Conservation (phyloP, 352 stramenopile species). For the Phytopythium aichiense region DNA sequence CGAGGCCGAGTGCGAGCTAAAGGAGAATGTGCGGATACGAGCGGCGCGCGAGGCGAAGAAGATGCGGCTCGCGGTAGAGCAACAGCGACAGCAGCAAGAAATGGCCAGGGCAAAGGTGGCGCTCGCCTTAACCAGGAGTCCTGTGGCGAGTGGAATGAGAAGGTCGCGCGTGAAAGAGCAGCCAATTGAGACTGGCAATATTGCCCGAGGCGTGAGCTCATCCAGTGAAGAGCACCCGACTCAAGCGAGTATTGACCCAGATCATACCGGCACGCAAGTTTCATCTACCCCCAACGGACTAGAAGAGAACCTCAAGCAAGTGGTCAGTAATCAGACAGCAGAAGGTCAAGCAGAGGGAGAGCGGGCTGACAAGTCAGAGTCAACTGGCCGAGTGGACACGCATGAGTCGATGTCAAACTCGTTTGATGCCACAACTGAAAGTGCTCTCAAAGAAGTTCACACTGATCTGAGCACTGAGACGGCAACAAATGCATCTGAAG, state of each 20-base stretch:
- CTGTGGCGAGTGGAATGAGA: neutral
- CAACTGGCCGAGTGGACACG: too few species aligned
- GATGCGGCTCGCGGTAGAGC: constrained; percentile 14
- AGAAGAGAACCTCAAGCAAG: neutral
- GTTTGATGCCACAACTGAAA: too few species aligned
- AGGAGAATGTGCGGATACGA: constrained; percentile 70
- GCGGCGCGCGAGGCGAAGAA: constrained; percentile 35
- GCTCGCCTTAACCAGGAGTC: neutral
- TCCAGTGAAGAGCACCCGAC: neutral
- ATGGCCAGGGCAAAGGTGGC: neutral
- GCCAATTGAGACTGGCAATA: too few species aligned
- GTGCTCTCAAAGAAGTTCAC: too few species aligned
- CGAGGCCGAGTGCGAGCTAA: constrained; percentile 65
- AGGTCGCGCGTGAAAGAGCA: neutral
- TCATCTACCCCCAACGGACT: too few species aligned
- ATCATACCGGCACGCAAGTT: neutral
- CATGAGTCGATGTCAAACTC: too few species aligned
- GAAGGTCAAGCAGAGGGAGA: neutral
- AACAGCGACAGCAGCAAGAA: constrained; percentile 13
- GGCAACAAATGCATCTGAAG: too few species aligned
- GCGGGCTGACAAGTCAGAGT: neutral
- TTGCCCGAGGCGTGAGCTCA: neutral
- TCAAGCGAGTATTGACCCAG: neutral
- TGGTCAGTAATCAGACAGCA: too few species aligned
- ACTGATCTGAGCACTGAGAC: too few species aligned